Base-by-base conservation (phyloP, 2,329 filamentous ascomycete species). In the Orbilia oligospora region DNA sequence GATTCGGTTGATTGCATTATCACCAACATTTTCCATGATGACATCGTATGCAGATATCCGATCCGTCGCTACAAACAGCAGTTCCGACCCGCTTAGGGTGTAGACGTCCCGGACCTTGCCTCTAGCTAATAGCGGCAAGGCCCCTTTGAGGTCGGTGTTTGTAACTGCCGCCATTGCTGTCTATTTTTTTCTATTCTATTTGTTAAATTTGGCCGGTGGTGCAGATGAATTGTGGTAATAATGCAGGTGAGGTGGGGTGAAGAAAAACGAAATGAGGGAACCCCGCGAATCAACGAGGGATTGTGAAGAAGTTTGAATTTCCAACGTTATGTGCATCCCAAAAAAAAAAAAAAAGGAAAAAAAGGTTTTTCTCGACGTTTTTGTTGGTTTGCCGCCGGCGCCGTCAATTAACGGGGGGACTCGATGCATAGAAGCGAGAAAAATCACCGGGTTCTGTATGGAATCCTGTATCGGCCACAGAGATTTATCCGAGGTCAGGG, bases 41-140 rank as follows among this genome's bases (percentile, higher is more conserved):
- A 97, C 93, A 88, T 98, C 95, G 87, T 95, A 98, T 71, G 96
- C 96, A 24, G 93, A 97, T 84, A 97, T 96, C 81, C 96, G 91
- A 86, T 97, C 94, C 14, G 93, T 92, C 24, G 93, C 91, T 70
- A 94, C 90, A 83, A 97, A 95, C 71, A 97, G 90, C 3, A 97
- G 89, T 1, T 89, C 91, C 71, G 88, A 85, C 48, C 89, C 86
- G 83, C 93, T 89, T 68, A 97, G 86, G 79, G 89, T 87, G 84
- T 93, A 97, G 44, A 97, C 88, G 83, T 97, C 92, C 82, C 93
- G 90, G 27, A 97, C 93, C 86, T 97, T 97, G 80, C 90, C 90
- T 46, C 87, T 87, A 6, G 89, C 88, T 56, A 91, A 83, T 66
- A 87, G 83, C 33, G 85, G 86, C 79, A 88, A 81, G n/a, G 83